A percentile compares a stretch with the other conserved stretches of the same genome.
phyloP scores from a whole-genome alignment of 371 early-diverging fungal species.

The Rhizopus arrhizus region DNA sequence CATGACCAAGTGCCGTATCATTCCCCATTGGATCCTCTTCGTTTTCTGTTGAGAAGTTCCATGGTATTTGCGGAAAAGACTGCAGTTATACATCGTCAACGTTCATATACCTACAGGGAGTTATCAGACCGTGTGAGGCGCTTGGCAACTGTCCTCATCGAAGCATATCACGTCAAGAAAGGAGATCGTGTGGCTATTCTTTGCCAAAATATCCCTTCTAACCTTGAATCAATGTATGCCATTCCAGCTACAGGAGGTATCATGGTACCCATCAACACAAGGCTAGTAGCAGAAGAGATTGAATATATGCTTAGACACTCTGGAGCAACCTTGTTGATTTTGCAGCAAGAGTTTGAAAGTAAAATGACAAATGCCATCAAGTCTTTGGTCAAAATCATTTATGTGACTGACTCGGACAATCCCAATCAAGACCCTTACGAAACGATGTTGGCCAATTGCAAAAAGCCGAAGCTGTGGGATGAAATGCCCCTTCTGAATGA shows the following conservation, averaged over 20 bases:
- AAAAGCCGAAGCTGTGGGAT: slow-evolving; percentile 37
- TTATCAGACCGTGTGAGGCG: slow-evolving; percentile 46
- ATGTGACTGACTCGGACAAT: slow-evolving; percentile 24
- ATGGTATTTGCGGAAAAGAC: slow-evolving; percentile 52
- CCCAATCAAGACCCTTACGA: slow-evolving; percentile 55
- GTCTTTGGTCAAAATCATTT: slow-evolving; percentile 19
- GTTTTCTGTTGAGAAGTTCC: slow-evolving; percentile 57
- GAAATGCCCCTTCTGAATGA: slow-evolving; percentile 51
- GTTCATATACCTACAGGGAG: slow-evolving; percentile 43
- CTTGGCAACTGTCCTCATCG: slow-evolving; percentile 47
- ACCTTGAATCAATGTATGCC: slow-evolving; percentile 66
- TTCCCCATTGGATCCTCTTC: slow-evolving; percentile 48
- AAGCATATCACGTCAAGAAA: slow-evolving; percentile 22
- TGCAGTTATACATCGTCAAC: slow-evolving; percentile 51
- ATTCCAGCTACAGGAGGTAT: slow-evolving; percentile 65
- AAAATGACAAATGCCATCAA: not conserved
- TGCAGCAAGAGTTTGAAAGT: slow-evolving; percentile 53
- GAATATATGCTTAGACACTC: slow-evolving; percentile 64
- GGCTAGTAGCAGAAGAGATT: slow-evolving; percentile 61
- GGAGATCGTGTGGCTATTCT: slow-evolving; percentile 62
- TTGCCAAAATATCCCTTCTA: slow-evolving; percentile 62
- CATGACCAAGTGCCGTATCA: slow-evolving; percentile 28
- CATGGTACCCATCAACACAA: slow-evolving; percentile 67
- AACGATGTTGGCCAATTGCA: slow-evolving; percentile 34
- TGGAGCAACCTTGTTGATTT: slow-evolving; percentile 55